Evolutionary conservation across 1,284 basidiomycete species (phyloP), one percentile per base, ranked within the genome.

Genomic region (Leccinum pachyderme): DNA sequence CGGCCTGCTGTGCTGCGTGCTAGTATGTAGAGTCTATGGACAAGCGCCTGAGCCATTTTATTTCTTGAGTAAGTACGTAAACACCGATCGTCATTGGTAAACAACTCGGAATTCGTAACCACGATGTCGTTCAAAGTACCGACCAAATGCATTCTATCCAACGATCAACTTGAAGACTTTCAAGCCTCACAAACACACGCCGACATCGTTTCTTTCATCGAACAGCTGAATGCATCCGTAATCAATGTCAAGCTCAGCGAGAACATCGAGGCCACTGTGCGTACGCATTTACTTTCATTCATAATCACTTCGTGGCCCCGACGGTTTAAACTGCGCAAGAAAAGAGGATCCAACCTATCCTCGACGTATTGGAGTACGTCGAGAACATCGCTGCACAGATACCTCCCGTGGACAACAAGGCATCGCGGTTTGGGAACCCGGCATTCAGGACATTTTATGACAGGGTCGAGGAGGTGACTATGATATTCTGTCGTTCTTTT

Each of bases 381-480:
- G 83, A 92, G 67, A 66, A 76, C 41, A 75, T 89, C 31, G 90
- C 85, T 2, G 76, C 78, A 33, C 77, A 77, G 2, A 94, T 85
- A 0, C 96, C 96, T 3, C 87, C 95, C 0, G 86, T 96, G 24
- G 89, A 95, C 62, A 98, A 98, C 69, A 84, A 89, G 58, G 86
- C 87, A 1, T 98, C 95, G 45, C 79, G 97, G 27, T 99, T 99
- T 65, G 97, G 96, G 2, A 99, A 99, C 72, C 95, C 96, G 1
- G 96, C 96, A 0, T 99, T 99, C 75, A 81, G 91, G 64, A 84
- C 83, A 0, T 95, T 99, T 66, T 93, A 96, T 66, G 93, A 96
- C 72, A 84, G 85, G 64, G 77, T 98, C 13, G 68, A 75, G 18
- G 80, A 89, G 72, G 91, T 89, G 63, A 62, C 7, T n/a, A n/a